phyloP scores from a whole-genome alignment of 2,329 filamentous ascomycete genomes.

The Colletotrichum filicis region DNA sequence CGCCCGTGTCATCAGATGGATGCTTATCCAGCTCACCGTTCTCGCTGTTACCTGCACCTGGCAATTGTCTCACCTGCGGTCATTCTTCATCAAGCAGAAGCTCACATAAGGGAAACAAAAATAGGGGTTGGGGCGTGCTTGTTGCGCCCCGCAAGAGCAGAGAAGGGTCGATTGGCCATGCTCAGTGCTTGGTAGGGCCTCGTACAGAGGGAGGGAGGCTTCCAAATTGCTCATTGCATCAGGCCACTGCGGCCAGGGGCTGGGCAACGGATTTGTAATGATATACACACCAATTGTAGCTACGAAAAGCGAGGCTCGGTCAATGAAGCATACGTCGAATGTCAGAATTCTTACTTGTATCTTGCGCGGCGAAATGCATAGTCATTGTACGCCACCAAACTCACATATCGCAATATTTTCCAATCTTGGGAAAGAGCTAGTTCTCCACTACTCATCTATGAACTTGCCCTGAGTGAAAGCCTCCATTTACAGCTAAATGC shows the following conservation, averaged over 20 bases:
- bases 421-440: background rate
- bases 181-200: background rate
- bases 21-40: slow-evolving; percentile 87
- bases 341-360: background rate
- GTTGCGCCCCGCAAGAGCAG: slow-evolving; percentile 1
- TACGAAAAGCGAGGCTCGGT: slow-evolving; percentile 26
- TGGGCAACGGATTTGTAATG: slow-evolving; percentile 29
- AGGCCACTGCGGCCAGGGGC: background rate
- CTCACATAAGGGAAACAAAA: slow-evolving; percentile 74
- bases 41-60: slow-evolving; percentile 91
- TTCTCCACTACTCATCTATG: background rate
- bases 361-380: background rate
- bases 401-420: background rate
- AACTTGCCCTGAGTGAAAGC: background rate
- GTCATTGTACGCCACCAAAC: no score
- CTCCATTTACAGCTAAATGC: background rate
- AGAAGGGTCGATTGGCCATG: background rate
- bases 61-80: slow-evolving; percentile 94
- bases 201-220: background rate
- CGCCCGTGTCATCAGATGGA: slow-evolving; percentile 91
- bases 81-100: slow-evolving; percentile 99
- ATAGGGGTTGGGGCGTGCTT: background rate
- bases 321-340: slow-evolving; percentile 32
- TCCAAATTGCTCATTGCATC: background rate
- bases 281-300: slow-evolving; percentile 33